Evolutionary conservation across 345 rosid genomes (phyloP), one percentile per base, ranked within the genome.

Genomic region (Populus tremula): DNA sequence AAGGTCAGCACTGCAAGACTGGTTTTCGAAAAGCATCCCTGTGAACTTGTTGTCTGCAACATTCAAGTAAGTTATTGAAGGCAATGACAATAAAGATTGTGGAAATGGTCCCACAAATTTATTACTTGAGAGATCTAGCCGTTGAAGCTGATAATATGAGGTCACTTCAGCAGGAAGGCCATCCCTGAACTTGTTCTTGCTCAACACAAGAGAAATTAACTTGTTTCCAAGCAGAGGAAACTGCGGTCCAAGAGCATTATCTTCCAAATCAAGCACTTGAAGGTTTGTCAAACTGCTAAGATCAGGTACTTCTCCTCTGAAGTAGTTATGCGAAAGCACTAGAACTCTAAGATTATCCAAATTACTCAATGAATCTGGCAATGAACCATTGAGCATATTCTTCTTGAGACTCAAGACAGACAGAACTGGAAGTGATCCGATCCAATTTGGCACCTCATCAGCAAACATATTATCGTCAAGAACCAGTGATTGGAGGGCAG

Each of bases 141-240:
- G 80, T 76, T 90, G 88, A 77, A 93, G 97, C 83, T 91, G 99
- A 84, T 91, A 88, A 72, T 78, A 88, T 53, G 91, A 86, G 85
- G 79, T 88, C 62, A 90, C 59, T 69, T 79, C 88, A 76, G 85
- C 66, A 7, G 97, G 91, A 38, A 93, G 86, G 29, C 88, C 92
- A 73, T 94, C 92, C 77, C 98, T 86, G 82, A 96, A 96, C 88
- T 71, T 88, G 90, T 96, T 96, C 86, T 88, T 90, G 73, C 94
- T 90, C 80, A 96, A 85, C 33, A 89, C 85, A 63, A 96, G 87
- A 35, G 87, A 87, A 29, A 89, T 89, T 82, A 96, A 76, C 87
- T 90, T 96, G 82, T 84, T 82, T 53, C 97, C 88, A 75, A 93
- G 84, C 82, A 70, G 80, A 59, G 98, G 99, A 87, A 93, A 90